Evolutionary conservation across 2,329 filamentous ascomycete genomes (phyloP).

Genomic region (Tolypocladium guangdongense): DNA sequence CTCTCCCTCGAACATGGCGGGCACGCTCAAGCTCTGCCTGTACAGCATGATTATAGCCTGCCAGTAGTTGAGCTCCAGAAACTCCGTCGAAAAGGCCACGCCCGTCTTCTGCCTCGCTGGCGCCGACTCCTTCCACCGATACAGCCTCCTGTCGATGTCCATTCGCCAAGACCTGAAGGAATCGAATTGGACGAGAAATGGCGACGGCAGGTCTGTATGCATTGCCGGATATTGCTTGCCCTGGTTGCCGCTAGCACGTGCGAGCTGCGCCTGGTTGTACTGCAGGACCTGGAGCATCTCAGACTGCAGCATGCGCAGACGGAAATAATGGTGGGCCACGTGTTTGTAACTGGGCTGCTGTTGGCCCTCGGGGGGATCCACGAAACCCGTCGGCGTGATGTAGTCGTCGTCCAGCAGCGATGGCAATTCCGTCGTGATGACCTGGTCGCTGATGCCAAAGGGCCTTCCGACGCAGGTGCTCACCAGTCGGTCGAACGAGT

Average conservation of each 20-base stretch:
- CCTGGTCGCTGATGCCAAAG: slow-evolving; percentile 91
- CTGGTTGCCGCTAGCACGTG: slow-evolving; percentile 53
- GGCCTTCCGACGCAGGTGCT: slow-evolving; percentile 88
- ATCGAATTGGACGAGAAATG: slow-evolving; percentile 73
- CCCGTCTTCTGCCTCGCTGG: slow-evolving; percentile 71
- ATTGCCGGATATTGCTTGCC: slow-evolving; percentile 61
- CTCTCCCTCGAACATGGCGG: slow-evolving; percentile 73
- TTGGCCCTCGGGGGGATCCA: slow-evolving; percentile 44
- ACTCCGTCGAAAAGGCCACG: slow-evolving; percentile 80
- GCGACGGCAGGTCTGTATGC: slow-evolving; percentile 68
- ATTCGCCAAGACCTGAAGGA: slow-evolving; percentile 82
- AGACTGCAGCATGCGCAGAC: slow-evolving; percentile 77
- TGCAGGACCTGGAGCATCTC: slow-evolving; percentile 92
- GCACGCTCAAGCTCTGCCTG: slow-evolving; percentile 78
- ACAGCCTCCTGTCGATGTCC: slow-evolving; percentile 73
- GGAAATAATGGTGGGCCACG: slow-evolving; percentile 86
- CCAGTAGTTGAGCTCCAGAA: slow-evolving; percentile 94
- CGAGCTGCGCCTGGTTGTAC: slow-evolving; percentile 77
- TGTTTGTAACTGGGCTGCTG: slow-evolving; percentile 74
- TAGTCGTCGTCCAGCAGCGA: slow-evolving; percentile 79
- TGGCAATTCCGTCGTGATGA: slow-evolving; percentile 91
- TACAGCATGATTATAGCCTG: slow-evolving; percentile 95
- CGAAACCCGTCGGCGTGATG: slow-evolving; percentile 71
- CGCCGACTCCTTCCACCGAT: slow-evolving; percentile 76
- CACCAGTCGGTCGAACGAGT: slow-evolving; percentile 88